Evolutionary conservation across 768 basidiomycete species (phyloP).

Genomic region (Suillus occidentalis): DNA sequence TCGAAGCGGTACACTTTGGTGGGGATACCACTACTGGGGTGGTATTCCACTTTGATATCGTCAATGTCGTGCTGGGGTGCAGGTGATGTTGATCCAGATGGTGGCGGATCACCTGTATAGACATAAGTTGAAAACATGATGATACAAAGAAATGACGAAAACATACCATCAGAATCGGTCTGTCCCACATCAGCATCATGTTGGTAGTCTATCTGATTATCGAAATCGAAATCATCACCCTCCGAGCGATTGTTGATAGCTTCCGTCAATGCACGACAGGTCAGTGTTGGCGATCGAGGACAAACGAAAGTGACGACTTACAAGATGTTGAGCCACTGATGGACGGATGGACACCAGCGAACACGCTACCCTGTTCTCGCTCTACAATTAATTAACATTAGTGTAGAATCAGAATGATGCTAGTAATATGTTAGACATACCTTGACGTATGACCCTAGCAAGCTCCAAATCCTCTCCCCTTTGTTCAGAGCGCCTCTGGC

Average conservation of each 20-base stretch:
- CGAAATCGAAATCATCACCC: not conserved
- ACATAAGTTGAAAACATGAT: not conserved
- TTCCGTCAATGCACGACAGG: not conserved
- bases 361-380: not conserved
- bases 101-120: not conserved
- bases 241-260: not conserved
- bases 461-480: not conserved
- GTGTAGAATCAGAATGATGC: no score
- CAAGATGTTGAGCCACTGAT: not conserved
- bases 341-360: not conserved
- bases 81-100: not conserved
- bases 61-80: slow-evolving; percentile 1
- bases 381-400: not conserved
- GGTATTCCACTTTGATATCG: slow-evolving; percentile 11
- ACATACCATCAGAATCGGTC: not conserved
- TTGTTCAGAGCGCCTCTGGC: not conserved
- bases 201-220: not conserved
- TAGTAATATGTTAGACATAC: not conserved
- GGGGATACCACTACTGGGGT: slow-evolving; percentile 7
- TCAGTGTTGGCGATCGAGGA: not conserved
- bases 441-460: not conserved
- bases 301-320: not conserved
- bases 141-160: no score
- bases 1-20: slow-evolving; percentile 1
- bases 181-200: not conserved